phyloP scores from a whole-genome alignment of 2,329 filamentous ascomycete genomes.

The Fusarium sarcochroum region DNA sequence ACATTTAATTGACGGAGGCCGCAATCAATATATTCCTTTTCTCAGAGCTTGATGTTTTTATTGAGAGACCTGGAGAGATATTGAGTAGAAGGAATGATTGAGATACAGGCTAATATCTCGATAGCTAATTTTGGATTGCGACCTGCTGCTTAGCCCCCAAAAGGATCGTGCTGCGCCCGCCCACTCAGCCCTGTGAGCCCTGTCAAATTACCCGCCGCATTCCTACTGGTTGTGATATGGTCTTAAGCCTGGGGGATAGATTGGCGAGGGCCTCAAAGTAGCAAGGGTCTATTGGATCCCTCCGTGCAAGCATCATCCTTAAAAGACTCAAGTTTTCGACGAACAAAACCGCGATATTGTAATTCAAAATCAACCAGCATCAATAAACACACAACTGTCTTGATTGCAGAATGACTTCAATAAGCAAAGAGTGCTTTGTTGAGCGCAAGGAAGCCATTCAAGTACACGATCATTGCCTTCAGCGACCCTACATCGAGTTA shows the following conservation, averaged over 20 bases:
- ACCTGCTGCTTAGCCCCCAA: not conserved
- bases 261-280: not conserved
- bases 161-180: slow-evolving; percentile 4
- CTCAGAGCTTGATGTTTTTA: not conserved
- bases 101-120: not conserved
- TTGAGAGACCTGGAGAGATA: not conserved
- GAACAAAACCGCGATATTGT: not conserved
- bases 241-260: not conserved
- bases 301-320: not conserved
- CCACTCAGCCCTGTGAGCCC: slow-evolving; percentile 6
- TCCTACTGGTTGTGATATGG: not conserved
- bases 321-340: not conserved
- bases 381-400: no score
- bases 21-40: not conserved
- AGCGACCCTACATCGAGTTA: slow-evolving; percentile 29
- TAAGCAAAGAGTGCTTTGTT: slow-evolving; percentile 10
- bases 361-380: not conserved
- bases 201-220: not conserved
- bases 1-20: not conserved
- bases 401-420: not conserved
- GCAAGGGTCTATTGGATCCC: not conserved
- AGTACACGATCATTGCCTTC: slow-evolving; percentile 34
- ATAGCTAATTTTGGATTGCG: not conserved
- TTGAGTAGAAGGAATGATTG: not conserved
- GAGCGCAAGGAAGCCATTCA: slow-evolving; percentile 27